These are phyloP conservation scores for Talinum fruticosum DNA, from an alignment of 148 eudicot genomes.

Conservation along the genomic window DNA sequence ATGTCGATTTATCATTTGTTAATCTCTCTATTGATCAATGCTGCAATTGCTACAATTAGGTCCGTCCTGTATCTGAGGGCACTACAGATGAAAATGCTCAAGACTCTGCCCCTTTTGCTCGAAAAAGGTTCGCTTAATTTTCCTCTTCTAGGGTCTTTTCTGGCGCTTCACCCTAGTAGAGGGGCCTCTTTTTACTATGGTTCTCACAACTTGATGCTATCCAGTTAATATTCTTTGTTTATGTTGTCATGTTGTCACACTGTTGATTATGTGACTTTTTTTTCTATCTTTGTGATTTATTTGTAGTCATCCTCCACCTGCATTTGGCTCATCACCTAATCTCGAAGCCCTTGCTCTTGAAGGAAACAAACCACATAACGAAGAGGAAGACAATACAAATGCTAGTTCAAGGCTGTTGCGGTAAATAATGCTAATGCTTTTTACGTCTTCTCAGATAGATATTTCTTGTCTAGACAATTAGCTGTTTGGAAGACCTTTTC, in stretches of 20 bases:
- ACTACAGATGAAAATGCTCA: slow-evolving; percentile 42
- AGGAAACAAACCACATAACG: slow-evolving; percentile 52
- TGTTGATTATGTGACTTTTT: slow-evolving; percentile 18
- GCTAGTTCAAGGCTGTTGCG: slow-evolving; percentile 47
- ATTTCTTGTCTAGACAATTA: slow-evolving; percentile 3
- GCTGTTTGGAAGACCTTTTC: neutral
- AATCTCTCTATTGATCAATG: neutral
- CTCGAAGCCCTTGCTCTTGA: slow-evolving; percentile 98
- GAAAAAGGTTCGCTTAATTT: slow-evolving; percentile 47
- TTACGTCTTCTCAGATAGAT: neutral
- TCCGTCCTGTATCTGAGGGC: slow-evolving; percentile 49
- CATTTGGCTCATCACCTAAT: slow-evolving; percentile 95
- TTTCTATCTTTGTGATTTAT: slow-evolving; percentile 11
- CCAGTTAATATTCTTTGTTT: neutral
- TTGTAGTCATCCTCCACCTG: slow-evolving; percentile 86
- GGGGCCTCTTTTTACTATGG: neutral
- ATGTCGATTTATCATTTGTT: neutral
- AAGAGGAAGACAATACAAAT: slow-evolving; percentile 54
- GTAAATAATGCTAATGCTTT: slow-evolving; percentile 34
- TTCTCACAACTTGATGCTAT: neutral
- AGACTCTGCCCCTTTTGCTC: slow-evolving; percentile 27
- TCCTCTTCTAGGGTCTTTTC: neutral
- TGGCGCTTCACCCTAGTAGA: neutral
- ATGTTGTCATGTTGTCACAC: neutral
- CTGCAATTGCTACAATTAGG: slow-evolving; percentile 43